phyloP scores from a whole-genome alignment of 2,329 filamentous ascomycete species.

The Beauveria australis region DNA sequence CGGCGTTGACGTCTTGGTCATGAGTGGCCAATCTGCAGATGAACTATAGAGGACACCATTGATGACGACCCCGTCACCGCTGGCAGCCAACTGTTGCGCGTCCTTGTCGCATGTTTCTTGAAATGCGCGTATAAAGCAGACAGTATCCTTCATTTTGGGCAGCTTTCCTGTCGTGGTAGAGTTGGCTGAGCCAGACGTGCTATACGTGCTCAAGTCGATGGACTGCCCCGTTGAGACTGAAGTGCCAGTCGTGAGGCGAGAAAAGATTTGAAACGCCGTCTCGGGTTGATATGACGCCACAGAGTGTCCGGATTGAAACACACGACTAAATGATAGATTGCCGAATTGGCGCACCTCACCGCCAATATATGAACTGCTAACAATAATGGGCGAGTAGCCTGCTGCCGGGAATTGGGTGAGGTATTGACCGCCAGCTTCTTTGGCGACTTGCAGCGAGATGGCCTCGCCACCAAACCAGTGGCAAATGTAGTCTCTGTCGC shows the following conservation, averaged over 20 bases:
- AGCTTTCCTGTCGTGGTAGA: constrained; percentile 48
- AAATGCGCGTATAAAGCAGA: constrained; percentile 53
- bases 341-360: constrained; percentile 70
- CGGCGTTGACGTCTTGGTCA: constrained; percentile 17
- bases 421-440: constrained; percentile 38
- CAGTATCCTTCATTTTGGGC: constrained; percentile 38
- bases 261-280: constrained; percentile 51
- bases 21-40: constrained; percentile 33
- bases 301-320: constrained; percentile 59
- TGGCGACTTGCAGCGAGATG: constrained; percentile 54
- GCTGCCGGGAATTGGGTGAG: constrained; percentile 50
- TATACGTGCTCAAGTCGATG: constrained; percentile 43
- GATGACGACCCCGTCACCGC: constrained; percentile 46
- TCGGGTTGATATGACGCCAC: constrained; percentile 54
- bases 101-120: constrained; percentile 41
- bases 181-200: constrained; percentile 48
- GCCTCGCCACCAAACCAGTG: constrained; percentile 70
- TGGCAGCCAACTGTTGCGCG: constrained; percentile 40
- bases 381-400: constrained; percentile 64
- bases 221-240: constrained; percentile 47
- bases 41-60: constrained; percentile 48
- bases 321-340: constrained; percentile 60
- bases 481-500: constrained; percentile 55
- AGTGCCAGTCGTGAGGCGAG: constrained; percentile 48
- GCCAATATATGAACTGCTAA: constrained; percentile 59